A percentile compares a stretch with the other conserved stretches of the same genome.
phyloP scores from a whole-genome alignment of 805 yeast genomes.

The Lipomyces mesembrius region DNA sequence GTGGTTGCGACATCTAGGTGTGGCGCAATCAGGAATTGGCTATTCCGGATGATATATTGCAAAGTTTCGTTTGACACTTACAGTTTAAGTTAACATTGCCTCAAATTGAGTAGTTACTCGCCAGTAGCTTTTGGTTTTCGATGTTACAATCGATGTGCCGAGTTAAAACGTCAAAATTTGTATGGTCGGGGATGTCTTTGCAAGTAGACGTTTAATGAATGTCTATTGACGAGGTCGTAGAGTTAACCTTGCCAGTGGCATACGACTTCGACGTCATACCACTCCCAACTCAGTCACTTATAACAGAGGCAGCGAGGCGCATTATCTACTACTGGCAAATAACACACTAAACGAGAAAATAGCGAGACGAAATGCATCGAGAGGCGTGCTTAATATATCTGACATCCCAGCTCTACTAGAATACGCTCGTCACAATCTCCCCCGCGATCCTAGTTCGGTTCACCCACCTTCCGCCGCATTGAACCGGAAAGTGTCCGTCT shows the following conservation, averaged over 20 bases:
- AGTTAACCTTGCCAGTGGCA: not conserved
- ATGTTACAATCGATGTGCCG: not conserved
- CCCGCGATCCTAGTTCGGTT: not conserved
- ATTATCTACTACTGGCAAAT: not conserved
- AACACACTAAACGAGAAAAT: not conserved
- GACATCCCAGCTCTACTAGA: conserved; percentile 18
- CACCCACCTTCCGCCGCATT: conserved; percentile 8
- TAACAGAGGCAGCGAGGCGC: too few species aligned
- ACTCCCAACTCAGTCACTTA: not conserved
- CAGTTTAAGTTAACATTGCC: too few species aligned
- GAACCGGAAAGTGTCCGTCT: conserved; percentile 23
- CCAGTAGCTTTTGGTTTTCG: not conserved
- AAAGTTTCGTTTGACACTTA: too few species aligned
- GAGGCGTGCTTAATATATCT: conserved; percentile 3
- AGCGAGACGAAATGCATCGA: not conserved
- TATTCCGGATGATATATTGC: too few species aligned
- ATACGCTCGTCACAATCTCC: conserved; percentile 1
- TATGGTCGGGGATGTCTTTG: too few species aligned
- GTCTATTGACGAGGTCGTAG: not conserved
- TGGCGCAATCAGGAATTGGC: too few species aligned
- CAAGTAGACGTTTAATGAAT: too few species aligned
- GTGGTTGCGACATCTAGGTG: not conserved
- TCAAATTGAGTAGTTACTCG: too few species aligned
- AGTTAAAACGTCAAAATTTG: too few species aligned
- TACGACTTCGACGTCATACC: not conserved